These are phyloP conservation scores for Prosopis cineraria DNA, from an alignment of 306 rosid species.

Conservation along the genomic window DNA sequence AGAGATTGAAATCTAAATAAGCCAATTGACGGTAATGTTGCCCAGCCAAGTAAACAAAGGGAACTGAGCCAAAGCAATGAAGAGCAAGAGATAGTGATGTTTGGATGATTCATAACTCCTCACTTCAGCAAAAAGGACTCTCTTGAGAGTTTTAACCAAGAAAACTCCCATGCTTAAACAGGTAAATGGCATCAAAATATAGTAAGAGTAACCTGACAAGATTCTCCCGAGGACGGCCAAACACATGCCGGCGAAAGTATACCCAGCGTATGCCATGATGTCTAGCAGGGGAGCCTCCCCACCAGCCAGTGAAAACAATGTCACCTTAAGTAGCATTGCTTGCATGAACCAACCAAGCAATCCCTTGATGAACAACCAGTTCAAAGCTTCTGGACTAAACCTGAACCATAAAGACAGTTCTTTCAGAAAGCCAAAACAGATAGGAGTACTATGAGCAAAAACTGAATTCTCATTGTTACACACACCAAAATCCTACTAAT, in stretches of 20 bases:
- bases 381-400: slow-evolving; percentile 93
- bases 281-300: slow-evolving; percentile 89
- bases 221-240: slow-evolving; percentile 77
- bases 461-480: neutral
- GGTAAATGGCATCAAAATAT: slow-evolving; percentile 87
- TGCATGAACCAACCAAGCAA: slow-evolving; percentile 92
- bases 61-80: slow-evolving; percentile 87
- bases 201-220: slow-evolving; percentile 68
- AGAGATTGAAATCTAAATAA: slow-evolving; percentile 49
- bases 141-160: slow-evolving; percentile 94
- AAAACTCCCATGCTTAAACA: slow-evolving; percentile 93
- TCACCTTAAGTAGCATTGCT: slow-evolving; percentile 71
- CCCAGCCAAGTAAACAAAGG: slow-evolving; percentile 97
- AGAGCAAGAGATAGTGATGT: slow-evolving; percentile 92
- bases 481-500: neutral
- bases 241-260: slow-evolving; percentile 82
- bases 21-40: slow-evolving; percentile 87
- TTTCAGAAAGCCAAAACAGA: slow-evolving; percentile 24
- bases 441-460: neutral
- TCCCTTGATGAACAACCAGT: slow-evolving; percentile 93
- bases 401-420: slow-evolving; percentile 43
- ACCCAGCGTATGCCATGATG: slow-evolving; percentile 86
- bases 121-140: slow-evolving; percentile 91
- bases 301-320: slow-evolving; percentile 74
- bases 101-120: slow-evolving; percentile 86